Evolutionary conservation across 108 stramenopile genomes (phyloP).

Genomic region (Fragilaria radians): DNA sequence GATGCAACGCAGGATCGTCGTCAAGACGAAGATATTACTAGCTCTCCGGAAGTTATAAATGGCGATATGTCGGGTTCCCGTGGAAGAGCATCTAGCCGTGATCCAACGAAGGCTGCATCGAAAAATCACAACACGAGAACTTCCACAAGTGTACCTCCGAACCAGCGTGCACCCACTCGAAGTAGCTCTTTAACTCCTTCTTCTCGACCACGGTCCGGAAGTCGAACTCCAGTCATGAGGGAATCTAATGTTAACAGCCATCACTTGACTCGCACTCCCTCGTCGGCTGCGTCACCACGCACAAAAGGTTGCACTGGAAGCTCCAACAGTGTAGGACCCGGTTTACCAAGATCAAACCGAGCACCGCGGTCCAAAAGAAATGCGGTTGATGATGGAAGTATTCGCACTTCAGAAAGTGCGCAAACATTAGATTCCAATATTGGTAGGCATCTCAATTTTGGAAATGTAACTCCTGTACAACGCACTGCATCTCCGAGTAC

Average conservation of each 20-base stretch:
- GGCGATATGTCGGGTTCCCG: neutral
- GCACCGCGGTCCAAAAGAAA: neutral
- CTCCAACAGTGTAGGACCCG: neutral
- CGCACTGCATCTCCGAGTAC: slow-evolving; percentile 1
- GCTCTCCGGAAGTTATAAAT: too few relatives aligned
- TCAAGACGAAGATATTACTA: neutral
- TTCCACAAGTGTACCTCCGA: neutral
- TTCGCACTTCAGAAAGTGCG: neutral
- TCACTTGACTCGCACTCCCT: neutral
- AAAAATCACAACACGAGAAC: neutral
- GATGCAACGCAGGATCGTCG: neutral
- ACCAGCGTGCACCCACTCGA: neutral
- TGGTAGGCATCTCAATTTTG: slow-evolving; percentile 37
- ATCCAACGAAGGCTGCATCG: neutral
- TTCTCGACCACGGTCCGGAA: neutral
- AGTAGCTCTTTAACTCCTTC: neutral
- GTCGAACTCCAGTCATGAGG: neutral
- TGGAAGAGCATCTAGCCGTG: neutral
- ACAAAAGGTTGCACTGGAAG: neutral
- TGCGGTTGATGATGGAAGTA: neutral
- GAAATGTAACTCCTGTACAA: slow-evolving; percentile 5
- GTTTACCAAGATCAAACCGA: neutral
- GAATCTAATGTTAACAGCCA: neutral
- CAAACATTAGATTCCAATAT: slow-evolving; percentile 26
- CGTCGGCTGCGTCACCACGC: neutral